Evolutionary conservation across 108 stramenopile genomes (phyloP), one percentile per base, ranked within the genome.

Genomic region (Epipyxis sp.): DNA sequence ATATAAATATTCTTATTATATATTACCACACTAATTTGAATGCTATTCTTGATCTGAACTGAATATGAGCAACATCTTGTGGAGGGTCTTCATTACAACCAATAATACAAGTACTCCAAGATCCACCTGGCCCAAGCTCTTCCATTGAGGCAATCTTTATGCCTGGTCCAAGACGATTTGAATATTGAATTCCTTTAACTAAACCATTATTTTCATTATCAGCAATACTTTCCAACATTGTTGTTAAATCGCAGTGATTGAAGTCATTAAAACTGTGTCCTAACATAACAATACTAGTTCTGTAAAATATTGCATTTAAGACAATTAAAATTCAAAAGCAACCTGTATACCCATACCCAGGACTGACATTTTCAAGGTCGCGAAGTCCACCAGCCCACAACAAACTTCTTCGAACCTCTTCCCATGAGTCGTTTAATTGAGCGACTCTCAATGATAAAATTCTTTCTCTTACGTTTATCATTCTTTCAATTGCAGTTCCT

Each of bases 11-110:
- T n/a, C n/a, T n/a, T n/a, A n/a, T n/a, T n/a, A n/a, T n/a, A n/a
- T n/a, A n/a, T n/a, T n/a, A n/a, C 94, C 94, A 94, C 0, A 94
- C 94, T 1, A 94, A 80, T 79, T 93, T 93, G 67, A 92, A 94
- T 37, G 92, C 92, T 69, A 94, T 89, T 59, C 90, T 68, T 1
- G 92, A 87, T 59, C 84, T 87, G 67, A 94, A 94, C 58, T 94
- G 94, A 61, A 94, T 77, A 74, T 93, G 92, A 0, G 94, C 94
- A 20, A 94, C 94, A 82, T 94, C 94, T 58, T 84, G 87, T 20
- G 94, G 92, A 20, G 94, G 94, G 10, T 78, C 76, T 39, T 30
- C 1, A 59, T 42, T 65, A 35, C 78, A 92, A 16, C 93, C 93
- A 27, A 87, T 83, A 20, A 89, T 90, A 78, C 93, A 94, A 0